phyloP scores from a whole-genome alignment of 805 yeast genomes.

The Metschnikowia kofuensis region DNA sequence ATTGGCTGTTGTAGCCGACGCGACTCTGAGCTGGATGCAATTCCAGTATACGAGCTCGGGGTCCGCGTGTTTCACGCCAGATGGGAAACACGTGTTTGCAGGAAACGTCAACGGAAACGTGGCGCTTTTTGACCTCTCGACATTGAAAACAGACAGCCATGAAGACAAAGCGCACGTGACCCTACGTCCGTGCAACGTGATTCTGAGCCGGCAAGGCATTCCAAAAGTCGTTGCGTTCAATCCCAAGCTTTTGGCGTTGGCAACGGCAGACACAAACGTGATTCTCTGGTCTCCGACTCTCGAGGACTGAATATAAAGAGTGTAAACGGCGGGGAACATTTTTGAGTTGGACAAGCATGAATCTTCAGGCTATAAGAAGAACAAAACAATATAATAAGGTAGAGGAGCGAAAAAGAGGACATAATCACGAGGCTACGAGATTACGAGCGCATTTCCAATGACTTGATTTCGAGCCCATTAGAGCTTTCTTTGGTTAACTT shows the following conservation, averaged over 20 bases:
- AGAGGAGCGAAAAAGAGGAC: no score
- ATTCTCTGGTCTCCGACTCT: conserved; percentile 35
- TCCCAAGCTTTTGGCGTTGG: conserved; percentile 58
- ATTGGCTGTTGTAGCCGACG: conserved; percentile 15
- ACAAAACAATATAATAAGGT: no score
- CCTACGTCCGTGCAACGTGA: conserved; percentile 23
- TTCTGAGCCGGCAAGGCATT: conserved; percentile 26
- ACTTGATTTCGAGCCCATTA: no score
- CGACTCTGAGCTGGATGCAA: conserved; percentile 19
- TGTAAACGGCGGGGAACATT: no score
- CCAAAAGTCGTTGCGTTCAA: conserved; percentile 56
- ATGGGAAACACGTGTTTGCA: conserved; percentile 37
- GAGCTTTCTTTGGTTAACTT: no score
- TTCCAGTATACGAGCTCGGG: conserved; percentile 34
- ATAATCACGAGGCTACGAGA: no score
- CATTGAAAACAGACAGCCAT: conserved; percentile 16
- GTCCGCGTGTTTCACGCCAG: conserved; percentile 36
- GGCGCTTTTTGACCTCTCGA: conserved; percentile 28
- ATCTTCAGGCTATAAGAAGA: no score
- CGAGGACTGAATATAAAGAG: conserved; percentile 1
- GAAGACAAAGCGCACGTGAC: conserved; percentile 16
- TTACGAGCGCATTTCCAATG: no score
- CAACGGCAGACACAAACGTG: conserved; percentile 41
- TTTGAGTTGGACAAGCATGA: no score
- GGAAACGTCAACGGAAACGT: conserved; percentile 29